Evolutionary conservation across 257 asterid species (phyloP), one percentile per base, ranked within the genome.

Genomic region (Penstemon eatonii): DNA sequence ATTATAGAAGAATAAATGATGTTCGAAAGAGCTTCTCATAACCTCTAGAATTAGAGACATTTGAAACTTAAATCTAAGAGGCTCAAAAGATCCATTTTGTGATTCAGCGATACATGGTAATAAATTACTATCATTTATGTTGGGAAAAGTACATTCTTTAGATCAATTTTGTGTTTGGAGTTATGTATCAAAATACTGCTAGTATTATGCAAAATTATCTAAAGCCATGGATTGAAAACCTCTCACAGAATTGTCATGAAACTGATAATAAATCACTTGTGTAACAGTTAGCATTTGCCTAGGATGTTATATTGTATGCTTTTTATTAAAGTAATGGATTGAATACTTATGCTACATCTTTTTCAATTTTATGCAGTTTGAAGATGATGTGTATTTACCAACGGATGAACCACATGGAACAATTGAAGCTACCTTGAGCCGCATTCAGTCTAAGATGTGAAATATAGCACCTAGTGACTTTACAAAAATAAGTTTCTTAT

Each of bases 401-500:
- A 87, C 92, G 7, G 99, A 94, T 70, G 96, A 94, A 79, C 99
- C 97, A 12, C 99, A 90, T 10, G 99, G 99, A 50, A 73, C 97
- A 9, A 94, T 91, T 44, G 95, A 94, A 84, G 99, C 97, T 9
- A 87, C 83, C 66, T 78, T 91, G 49, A 84, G 89, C 68, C 96
- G 97, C 79, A 66, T 75, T 50, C 83, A 73, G 42, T 94, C 97
- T 0, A 94, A 84, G 81, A 75, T 94, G 86, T 94, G 87, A 85
- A 74, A 52, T 39, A 7, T 25, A 11, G 60, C 7, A 42, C 56
- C 63, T 4, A 9, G 42, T 19, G 42, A 45, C 9, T 44, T 15
- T 44, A 63, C 18, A 9, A 38, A 60, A 56, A 46, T 61, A 42
- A 45, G 64, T 19, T 25, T 37, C 12, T 9, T 53, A 15, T 43